A percentile compares a stretch with the other conserved stretches of the same genome.
Evolutionary conservation across 805 yeast species (phyloP).

Genomic region (Kuraishia borneana): DNA sequence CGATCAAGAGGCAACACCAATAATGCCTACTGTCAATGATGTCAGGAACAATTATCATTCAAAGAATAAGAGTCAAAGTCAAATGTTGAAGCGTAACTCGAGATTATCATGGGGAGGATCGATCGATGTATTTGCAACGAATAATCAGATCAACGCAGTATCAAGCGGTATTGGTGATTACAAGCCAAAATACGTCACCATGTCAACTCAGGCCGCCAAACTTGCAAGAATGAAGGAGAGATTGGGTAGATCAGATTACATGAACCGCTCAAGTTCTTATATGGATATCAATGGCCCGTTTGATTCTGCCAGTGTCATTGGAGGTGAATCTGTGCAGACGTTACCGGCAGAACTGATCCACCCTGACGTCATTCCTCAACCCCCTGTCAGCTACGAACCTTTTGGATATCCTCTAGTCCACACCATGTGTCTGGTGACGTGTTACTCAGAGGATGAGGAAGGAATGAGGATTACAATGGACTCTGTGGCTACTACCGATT

Average conservation of each 20-base stretch:
- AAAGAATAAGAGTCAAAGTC: slow-evolving; percentile 21
- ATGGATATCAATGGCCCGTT: background rate
- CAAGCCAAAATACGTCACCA: slow-evolving; percentile 41
- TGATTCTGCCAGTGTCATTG: background rate
- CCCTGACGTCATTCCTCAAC: slow-evolving; percentile 81
- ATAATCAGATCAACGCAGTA: slow-evolving; percentile 3
- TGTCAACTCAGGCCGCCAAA: slow-evolving; percentile 51
- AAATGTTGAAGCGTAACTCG: slow-evolving; percentile 27
- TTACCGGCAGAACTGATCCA: slow-evolving; percentile 51
- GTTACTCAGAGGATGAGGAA: slow-evolving; percentile 86
- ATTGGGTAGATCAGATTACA: no score
- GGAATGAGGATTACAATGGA: slow-evolving; percentile 85
- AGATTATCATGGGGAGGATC: slow-evolving; percentile 28
- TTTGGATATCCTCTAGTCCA: slow-evolving; percentile 72
- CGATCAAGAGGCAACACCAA: slow-evolving; percentile 30
- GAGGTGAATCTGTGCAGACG: background rate
- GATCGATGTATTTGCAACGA: slow-evolving; percentile 17
- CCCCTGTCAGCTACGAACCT: slow-evolving; percentile 83
- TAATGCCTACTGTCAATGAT: slow-evolving; percentile 32
- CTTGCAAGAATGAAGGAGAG: slow-evolving; percentile 1
- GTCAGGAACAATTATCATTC: slow-evolving; percentile 36
- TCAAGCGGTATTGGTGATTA: slow-evolving; percentile 25
- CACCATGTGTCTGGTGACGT: slow-evolving; percentile 70
- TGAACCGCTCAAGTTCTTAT: background rate
- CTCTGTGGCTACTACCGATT: slow-evolving; percentile 89